These are phyloP conservation scores for Suillus hirtellus DNA, from an alignment of 768 basidiomycete genomes.

Conservation along the genomic window DNA sequence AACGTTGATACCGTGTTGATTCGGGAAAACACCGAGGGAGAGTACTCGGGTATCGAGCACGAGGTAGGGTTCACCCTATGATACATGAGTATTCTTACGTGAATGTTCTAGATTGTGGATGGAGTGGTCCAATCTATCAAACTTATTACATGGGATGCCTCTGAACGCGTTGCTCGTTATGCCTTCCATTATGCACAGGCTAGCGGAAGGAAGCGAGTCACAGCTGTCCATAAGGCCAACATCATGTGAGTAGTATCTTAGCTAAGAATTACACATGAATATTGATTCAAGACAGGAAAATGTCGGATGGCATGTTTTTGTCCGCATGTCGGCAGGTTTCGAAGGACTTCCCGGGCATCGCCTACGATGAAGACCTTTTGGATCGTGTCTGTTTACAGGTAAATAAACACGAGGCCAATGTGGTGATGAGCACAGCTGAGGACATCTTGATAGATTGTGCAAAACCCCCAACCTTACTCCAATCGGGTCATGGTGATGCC, in stretches of 20 bases:
- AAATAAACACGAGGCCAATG: conserved; percentile 9
- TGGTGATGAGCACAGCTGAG: not conserved
- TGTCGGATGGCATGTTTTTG: conserved; percentile 99
- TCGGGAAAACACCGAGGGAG: conserved; percentile 99
- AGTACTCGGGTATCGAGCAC: conserved; percentile 99
- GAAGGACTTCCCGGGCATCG: conserved; percentile 90
- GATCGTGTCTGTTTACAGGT: conserved; percentile 96
- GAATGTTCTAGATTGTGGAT: conserved; percentile 71
- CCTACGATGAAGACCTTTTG: conserved; percentile 95
- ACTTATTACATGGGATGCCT: conserved; percentile 98
- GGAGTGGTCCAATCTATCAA: conserved; percentile 99
- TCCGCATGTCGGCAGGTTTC: conserved; percentile 95
- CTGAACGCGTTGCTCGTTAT: conserved; percentile 96
- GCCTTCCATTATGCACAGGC: conserved; percentile 97
- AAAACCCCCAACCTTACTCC: conserved; percentile 90
- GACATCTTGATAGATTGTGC: conserved; percentile 65
- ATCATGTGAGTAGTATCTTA: conserved; percentile 74
- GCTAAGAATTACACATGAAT: conserved; percentile 9
- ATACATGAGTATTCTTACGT: conserved; percentile 17
- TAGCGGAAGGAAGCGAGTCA: conserved; percentile 86
- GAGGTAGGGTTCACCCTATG: conserved; percentile 56
- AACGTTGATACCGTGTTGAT: conserved; percentile 98
- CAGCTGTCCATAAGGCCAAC: conserved; percentile 99
- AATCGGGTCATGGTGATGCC: conserved; percentile 99
- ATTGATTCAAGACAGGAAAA: conserved; percentile 69